phyloP scores from a whole-genome alignment of 768 basidiomycete genomes.

The Floccularia luteovirens region DNA sequence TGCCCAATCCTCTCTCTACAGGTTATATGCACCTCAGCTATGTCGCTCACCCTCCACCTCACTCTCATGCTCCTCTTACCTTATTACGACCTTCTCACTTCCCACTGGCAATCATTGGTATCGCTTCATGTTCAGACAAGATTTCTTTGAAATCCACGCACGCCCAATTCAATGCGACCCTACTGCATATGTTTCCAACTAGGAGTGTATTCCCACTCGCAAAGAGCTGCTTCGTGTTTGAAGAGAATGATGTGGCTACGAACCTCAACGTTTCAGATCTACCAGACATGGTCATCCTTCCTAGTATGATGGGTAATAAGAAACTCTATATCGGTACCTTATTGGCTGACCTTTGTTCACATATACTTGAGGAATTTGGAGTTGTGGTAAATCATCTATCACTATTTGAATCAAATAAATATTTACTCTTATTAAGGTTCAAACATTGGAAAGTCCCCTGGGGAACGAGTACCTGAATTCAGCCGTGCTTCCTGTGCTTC shows the following conservation, averaged over 20 bases:
- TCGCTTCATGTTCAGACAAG: conserved; percentile 60
- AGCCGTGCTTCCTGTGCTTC: conserved; percentile 53
- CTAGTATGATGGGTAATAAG: conserved; percentile 82
- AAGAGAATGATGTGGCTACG: conserved; percentile 54
- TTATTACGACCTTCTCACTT: conserved; percentile 77
- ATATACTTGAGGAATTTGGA: conserved; percentile 80
- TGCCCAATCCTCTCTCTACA: conserved; percentile 67
- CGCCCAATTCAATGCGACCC: conserved; percentile 56
- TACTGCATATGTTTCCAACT: conserved; percentile 62
- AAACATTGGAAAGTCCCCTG: conserved; percentile 71
- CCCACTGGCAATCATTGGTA: conserved; percentile 82
- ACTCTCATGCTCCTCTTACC: conserved; percentile 57
- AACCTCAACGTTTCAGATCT: conserved; percentile 50
- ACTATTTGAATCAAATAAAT: conserved; percentile 1
- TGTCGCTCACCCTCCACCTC: conserved; percentile 66
- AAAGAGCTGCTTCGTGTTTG: conserved; percentile 80
- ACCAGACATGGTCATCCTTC: conserved; percentile 70
- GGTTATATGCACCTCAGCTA: conserved; percentile 80
- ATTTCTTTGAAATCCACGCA: conserved; percentile 46
- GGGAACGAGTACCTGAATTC: conserved; percentile 85
- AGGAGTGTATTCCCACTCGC: conserved; percentile 71
- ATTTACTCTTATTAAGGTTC: conserved; percentile 38
- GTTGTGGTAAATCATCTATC: conserved; percentile 52
- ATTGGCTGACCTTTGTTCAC: conserved; percentile 83
- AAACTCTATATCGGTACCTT: conserved; percentile 83